These are phyloP conservation scores for Elasticomyces elasticus DNA, from an alignment of 495 filamentous ascomycete species.

Conservation along the genomic window DNA sequence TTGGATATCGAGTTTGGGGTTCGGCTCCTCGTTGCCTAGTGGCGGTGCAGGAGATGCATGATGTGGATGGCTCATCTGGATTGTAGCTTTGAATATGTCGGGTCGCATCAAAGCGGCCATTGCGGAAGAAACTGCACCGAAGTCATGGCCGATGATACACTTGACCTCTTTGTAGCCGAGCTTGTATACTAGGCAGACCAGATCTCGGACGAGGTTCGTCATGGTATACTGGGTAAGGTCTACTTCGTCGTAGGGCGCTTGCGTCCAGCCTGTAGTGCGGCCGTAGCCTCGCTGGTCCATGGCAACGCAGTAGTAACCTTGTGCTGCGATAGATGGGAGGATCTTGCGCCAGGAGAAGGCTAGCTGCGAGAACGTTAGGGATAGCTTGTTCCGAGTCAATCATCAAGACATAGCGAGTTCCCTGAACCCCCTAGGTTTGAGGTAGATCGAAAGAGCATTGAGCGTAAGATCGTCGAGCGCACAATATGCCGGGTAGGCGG, in stretches of 20 bases:
- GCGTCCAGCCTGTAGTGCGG: slow-evolving; percentile 54
- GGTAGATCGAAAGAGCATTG: no score
- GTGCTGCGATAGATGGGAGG: slow-evolving; percentile 43
- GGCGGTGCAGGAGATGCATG: slow-evolving; percentile 41
- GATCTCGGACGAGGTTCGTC: slow-evolving; percentile 52
- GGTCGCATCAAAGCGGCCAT: slow-evolving; percentile 53
- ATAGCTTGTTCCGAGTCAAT: no score
- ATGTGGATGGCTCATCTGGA: slow-evolving; percentile 50
- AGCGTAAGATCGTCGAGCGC: no score
- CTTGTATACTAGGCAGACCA: slow-evolving; percentile 49
- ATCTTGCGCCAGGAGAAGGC: slow-evolving; percentile 61
- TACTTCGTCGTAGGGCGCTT: slow-evolving; percentile 38
- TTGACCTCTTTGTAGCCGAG: slow-evolving; percentile 48
- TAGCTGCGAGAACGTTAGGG: no score
- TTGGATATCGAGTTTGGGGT: slow-evolving; percentile 39
- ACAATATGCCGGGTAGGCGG: no score
- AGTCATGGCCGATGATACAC: slow-evolving; percentile 61
- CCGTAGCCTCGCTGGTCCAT: slow-evolving; percentile 63
- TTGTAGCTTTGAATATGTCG: slow-evolving; percentile 49
- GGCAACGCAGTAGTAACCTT: slow-evolving; percentile 54
- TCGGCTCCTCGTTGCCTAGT: slow-evolving; percentile 38
- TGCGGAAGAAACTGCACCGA: slow-evolving; percentile 49
- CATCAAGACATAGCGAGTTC: no score
- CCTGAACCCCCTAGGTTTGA: no score
- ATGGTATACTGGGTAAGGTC: slow-evolving; percentile 48